Evolutionary conservation across 805 yeast species (phyloP), one percentile per base, ranked within the genome.

Genomic region (Schwanniomyces pseudopolymorphus): DNA sequence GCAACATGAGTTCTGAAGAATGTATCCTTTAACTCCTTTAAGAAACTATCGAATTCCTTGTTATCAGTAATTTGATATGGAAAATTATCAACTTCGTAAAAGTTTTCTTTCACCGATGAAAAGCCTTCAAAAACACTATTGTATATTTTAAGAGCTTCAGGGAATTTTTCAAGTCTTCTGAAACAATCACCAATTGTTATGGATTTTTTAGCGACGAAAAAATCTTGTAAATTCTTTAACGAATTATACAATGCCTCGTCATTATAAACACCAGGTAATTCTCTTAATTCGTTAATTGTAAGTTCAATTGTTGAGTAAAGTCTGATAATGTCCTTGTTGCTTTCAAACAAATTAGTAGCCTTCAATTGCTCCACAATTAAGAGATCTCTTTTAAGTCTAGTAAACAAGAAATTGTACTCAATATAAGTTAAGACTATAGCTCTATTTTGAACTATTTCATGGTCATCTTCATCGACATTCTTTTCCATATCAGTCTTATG

Each of bases 201-300:
- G 11, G 74, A 57, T 54, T 79, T 79, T 42, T 65, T 55, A 33
- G 77, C 66, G n/a, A 58, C 55, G 62, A 77, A 87, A 50, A 71
- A 81, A 7, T 60, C 57, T 25, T 70, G 67, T 55, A 89, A 66
- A 13, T 74, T 54, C 10, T 71, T 74, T 38, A 94, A 70, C 7
- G 85, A 79, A 5, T 68, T 66, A 50, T 70, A 62, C 45, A 92
- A 73, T 19, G 77, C 83, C 44, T 87, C 94, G 60, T 89, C 96
- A 44, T 88, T 87, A 59, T 86, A 83, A 16, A 92, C 96, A 74
- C 98, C 98, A 0, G 97, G 97, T 43, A 94, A 75, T 49, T 89
- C 96, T 58, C 78, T 73, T 39, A 89, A 66, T 53, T 84, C 85
- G 3, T 66, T 66, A 28, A 85, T 61, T 14, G 86, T 81, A 40